phyloP scores from a whole-genome alignment of 2,329 filamentous ascomycete genomes.

The Bimuria novae-zelandiae region DNA sequence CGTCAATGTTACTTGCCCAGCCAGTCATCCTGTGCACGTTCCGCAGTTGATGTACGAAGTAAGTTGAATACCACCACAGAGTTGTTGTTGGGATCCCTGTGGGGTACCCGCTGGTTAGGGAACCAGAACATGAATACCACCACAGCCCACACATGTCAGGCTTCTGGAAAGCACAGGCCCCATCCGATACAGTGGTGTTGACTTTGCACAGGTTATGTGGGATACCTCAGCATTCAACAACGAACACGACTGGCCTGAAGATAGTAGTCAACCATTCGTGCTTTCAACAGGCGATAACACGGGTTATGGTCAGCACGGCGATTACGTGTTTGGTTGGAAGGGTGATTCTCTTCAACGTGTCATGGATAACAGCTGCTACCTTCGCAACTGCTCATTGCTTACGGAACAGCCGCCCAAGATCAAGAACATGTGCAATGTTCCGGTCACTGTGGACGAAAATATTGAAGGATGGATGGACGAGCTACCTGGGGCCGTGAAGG shows the following conservation, averaged over 20 bases:
- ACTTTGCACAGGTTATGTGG: constrained; percentile 24
- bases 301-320: constrained; percentile 36
- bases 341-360: constrained; percentile 31
- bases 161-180: no score
- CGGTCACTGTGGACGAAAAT: constrained; percentile 27
- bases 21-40: constrained; percentile 34
- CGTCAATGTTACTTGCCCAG: constrained; percentile 23
- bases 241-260: constrained; percentile 31
- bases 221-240: constrained; percentile 31
- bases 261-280: constrained; percentile 34
- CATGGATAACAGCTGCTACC: constrained; percentile 27
- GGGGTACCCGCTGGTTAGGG: no score
- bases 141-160: no score
- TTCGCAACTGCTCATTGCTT: constrained; percentile 14
- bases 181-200: no score
- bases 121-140: not conserved
- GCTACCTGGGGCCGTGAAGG: constrained; percentile 13
- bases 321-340: constrained; percentile 38
- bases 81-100: no score
- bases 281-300: constrained; percentile 30
- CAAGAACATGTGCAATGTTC: constrained; percentile 32
- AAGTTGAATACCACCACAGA: not conserved
- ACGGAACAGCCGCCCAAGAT: constrained; percentile 15
- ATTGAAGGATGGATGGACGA: constrained; percentile 27
- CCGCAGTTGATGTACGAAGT: constrained; percentile 38